Conservation (phyloP, 2,329 filamentous ascomycete species). For the Aspergillus sp. region DNA sequence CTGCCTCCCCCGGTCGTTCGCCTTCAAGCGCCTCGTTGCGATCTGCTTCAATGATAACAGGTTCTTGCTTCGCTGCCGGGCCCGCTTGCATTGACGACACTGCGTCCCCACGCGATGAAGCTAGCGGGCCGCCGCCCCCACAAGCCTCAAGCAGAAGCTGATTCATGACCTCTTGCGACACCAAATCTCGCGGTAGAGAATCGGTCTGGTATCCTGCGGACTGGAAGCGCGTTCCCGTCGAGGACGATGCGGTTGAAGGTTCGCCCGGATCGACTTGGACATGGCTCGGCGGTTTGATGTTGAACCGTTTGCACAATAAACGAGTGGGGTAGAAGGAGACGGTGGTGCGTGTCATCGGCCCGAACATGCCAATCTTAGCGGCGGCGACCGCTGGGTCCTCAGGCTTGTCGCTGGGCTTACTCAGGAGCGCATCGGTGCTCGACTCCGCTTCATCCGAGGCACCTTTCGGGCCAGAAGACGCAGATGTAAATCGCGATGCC, state of each 20-base stretch:
- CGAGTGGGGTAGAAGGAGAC: conserved; percentile 78
- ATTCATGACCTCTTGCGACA: conserved; percentile 60
- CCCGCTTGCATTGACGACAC: conserved; percentile 20
- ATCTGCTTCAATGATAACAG: conserved; percentile 66
- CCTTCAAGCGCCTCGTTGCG: conserved; percentile 79
- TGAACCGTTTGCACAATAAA: conserved; percentile 92
- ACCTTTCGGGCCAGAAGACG: conserved; percentile 43
- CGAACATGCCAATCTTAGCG: conserved; percentile 90
- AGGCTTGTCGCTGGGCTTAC: conserved; percentile 58
- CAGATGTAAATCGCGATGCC: conserved; percentile 87
- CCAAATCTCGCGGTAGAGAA: conserved; percentile 49
- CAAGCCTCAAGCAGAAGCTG: conserved; percentile 57
- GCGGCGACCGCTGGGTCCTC: conserved; percentile 83
- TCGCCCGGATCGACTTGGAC: conserved; percentile 60
- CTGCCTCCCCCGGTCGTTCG: conserved; percentile 73
- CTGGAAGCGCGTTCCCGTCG: conserved; percentile 34
- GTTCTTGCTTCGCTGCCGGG: conserved; percentile 21
- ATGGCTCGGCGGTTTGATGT: conserved; percentile 76
- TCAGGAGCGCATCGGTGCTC: conserved; percentile 47
- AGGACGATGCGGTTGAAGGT: conserved; percentile 28
- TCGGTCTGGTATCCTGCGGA: conserved; percentile 38
- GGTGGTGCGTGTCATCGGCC: conserved; percentile 76
- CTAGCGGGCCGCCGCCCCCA: conserved; percentile 22
- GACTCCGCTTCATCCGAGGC: conserved; percentile 41
- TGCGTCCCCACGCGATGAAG: conserved; percentile 12